Percentiles rank a stretch among this genome's conserved stretches.
phyloP scores from a whole-genome alignment of 192 early-diverging fungal genomes.

The Mortierella antarctica region DNA sequence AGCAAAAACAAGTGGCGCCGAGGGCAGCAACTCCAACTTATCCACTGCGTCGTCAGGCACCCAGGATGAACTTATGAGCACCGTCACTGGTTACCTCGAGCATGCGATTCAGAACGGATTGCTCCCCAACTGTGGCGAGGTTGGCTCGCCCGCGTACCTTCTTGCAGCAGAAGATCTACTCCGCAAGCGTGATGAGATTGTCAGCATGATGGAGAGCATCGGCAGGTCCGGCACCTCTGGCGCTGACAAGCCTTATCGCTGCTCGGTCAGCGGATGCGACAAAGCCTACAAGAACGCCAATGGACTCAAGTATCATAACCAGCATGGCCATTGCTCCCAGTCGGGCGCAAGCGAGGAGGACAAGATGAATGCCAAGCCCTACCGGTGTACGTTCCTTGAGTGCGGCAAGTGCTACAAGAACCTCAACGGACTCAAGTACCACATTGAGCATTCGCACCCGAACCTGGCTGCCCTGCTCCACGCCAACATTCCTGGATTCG shows the following conservation, averaged over 20 bases:
- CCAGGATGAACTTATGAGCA: conserved; percentile 37
- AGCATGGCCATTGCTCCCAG: conserved; percentile 86
- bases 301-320: conserved; percentile 96
- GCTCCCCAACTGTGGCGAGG: conserved; percentile 43
- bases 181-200: conserved; percentile 54
- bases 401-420: conserved; percentile 98
- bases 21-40: background rate
- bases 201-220: conserved; percentile 54
- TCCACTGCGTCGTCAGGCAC: background rate
- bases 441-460: conserved; percentile 91
- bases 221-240: conserved; percentile 22
- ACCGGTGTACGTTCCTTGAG: conserved; percentile 79
- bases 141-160: conserved; percentile 30
- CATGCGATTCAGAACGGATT: conserved; percentile 41
- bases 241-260: conserved; percentile 85
- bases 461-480: conserved; percentile 54
- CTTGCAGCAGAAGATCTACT: conserved; percentile 40
- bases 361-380: conserved; percentile 71
- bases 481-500: conserved; percentile 37
- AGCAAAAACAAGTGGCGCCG: background rate
- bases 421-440: conserved; percentile 95
- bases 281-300: conserved; percentile 99
- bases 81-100: conserved; percentile 48
- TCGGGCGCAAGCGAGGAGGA: conserved; percentile 66
- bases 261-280: conserved; percentile 83